phyloP scores from a whole-genome alignment of 768 basidiomycete genomes.

The Phylloporus sp. region DNA sequence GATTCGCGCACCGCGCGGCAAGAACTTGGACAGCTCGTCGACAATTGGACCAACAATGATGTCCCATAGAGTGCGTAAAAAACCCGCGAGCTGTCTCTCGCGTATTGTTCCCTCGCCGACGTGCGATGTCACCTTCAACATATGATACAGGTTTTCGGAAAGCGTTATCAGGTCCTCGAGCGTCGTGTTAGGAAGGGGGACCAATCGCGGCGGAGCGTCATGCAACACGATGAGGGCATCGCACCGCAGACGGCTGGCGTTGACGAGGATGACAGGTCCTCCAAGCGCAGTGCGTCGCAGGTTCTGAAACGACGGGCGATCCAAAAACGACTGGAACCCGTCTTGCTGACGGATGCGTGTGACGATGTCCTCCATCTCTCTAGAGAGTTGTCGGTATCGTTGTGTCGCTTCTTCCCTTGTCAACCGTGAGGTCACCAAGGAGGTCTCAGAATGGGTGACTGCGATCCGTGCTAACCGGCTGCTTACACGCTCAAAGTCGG shows the following conservation, averaged over 20 bases:
- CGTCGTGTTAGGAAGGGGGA: constrained; percentile 16
- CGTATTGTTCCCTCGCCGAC: constrained; percentile 22
- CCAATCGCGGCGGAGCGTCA: constrained; percentile 14
- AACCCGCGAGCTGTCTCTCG: constrained; percentile 10
- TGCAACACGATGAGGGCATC: constrained; percentile 37
- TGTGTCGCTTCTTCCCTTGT: constrained; percentile 13
- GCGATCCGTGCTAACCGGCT: constrained; percentile 8
- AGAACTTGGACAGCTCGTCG: constrained; percentile 8
- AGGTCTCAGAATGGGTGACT: background rate
- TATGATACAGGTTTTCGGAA: constrained; percentile 2
- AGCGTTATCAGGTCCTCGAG: constrained; percentile 9
- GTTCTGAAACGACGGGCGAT: constrained; percentile 15
- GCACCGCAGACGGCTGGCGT: constrained; percentile 30
- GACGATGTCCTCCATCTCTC: constrained; percentile 19
- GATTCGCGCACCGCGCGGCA: constrained; percentile 24
- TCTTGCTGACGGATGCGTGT: constrained; percentile 19
- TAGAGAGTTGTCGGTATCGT: constrained; percentile 13
- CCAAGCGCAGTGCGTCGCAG: constrained; percentile 18
- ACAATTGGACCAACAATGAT: constrained; percentile 19
- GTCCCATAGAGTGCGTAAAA: constrained; percentile 26
- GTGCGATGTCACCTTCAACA: constrained; percentile 4
- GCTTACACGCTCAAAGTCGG: constrained; percentile 23
- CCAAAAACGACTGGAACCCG: constrained; percentile 32
- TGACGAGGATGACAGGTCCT: constrained; percentile 38
- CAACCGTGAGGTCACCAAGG: background rate